Evolutionary conservation across 495 filamentous ascomycete species (phyloP), one percentile per base, ranked within the genome.

Genomic region (Penicillium desertorum): DNA sequence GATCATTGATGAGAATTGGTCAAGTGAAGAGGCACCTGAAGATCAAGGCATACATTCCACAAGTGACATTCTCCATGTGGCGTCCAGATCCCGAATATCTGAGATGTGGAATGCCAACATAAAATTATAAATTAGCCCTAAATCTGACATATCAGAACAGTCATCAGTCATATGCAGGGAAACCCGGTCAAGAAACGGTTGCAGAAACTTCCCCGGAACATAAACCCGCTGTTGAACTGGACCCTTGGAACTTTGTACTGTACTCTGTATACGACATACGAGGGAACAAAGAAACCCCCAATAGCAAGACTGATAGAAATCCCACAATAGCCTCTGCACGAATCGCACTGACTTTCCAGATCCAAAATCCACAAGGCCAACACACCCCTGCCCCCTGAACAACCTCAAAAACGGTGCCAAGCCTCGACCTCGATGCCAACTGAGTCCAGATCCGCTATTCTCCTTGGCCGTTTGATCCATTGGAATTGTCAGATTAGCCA

Each of bases 371-470:
- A 47, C 16, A 47, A 27, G 2, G n/a, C 43, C 48, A 42, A 20
- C 43, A 43, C 10, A 45, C 51, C 36, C 44, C 30, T 51, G 37
- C 27, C 50, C 58, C 58, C 57, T 64, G 59, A 62, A 60, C 59
- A 67, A 56, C 59, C 64, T 61, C 61, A 61, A 45, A 57, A 59
- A 48, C 52, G 51, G 58, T 54, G 64, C 59, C 64, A 62, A 64
- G 64, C 50, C 48, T 61, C n/a, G 39, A 12, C 39, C 41, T 46
- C 42, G 57, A 47, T 34, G 20, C 19, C 30, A 22, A 37, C 32
- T 37, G 14, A 45, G 58, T 55, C 63, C 39, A 61, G 63, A 66
- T 63, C 56, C 58, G 62, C 58, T 52, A 52, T 57, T 47, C 23
- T 44, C 23, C 61, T 60, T 63, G 51, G 60, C 46, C 2, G 7